Percentiles rank a stretch among this genome's conserved stretches.
Conservation (phyloP, 116 monocot genomes). For the Papilionanthe hybrid region DNA sequence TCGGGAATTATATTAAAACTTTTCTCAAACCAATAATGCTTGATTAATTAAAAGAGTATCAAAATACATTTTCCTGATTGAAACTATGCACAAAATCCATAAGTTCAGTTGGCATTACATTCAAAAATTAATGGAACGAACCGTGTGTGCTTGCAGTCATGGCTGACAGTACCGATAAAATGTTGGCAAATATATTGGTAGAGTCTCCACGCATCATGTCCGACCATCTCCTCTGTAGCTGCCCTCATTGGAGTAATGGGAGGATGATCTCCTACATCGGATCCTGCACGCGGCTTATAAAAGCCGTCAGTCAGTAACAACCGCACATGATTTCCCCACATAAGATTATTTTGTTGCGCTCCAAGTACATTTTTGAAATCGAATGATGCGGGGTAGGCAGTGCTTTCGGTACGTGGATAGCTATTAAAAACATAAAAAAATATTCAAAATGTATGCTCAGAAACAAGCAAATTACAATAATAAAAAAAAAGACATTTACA, state of each 20-base stretch:
- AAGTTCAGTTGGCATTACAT: neutral
- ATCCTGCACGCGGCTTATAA: conserved; percentile 66
- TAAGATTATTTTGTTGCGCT: conserved; percentile 44
- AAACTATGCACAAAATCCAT: neutral
- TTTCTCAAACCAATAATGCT: no score
- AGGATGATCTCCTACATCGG: conserved; percentile 93
- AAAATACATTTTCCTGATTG: neutral
- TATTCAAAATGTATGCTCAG: neutral
- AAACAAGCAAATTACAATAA: neutral
- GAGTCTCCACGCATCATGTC: conserved; percentile 89
- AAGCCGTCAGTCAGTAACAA: conserved; percentile 59
- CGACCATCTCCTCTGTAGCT: conserved; percentile 80
- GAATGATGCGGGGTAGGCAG: conserved; percentile 88
- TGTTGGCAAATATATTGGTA: conserved; percentile 93
- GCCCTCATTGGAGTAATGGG: conserved; percentile 89
- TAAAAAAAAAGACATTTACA: no score
- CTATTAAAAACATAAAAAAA: conserved; percentile 28
- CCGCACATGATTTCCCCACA: conserved; percentile 62
- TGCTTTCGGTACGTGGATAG: conserved; percentile 97
- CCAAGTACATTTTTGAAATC: conserved; percentile 65
- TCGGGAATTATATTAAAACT: no score
- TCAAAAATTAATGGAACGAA: conserved; percentile 14
- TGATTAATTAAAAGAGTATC: neutral
- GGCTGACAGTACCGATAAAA: conserved; percentile 82
- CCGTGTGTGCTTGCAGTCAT: conserved; percentile 91